phyloP scores from a whole-genome alignment of 345 rosid species.

The Acer negundo region DNA sequence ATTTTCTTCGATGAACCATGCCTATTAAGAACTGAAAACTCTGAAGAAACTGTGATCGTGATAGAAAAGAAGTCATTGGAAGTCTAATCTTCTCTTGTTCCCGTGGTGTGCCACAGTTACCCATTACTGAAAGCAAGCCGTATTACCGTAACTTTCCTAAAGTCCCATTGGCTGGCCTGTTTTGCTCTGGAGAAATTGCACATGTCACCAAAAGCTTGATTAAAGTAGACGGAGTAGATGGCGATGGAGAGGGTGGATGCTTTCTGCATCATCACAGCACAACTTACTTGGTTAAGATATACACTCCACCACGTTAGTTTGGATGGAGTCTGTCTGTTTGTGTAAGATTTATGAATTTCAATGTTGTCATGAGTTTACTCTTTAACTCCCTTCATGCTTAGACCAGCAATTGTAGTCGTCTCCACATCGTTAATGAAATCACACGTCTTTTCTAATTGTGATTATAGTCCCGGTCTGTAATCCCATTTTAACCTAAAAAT shows the following conservation, averaged over 20 bases:
- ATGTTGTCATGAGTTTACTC: too few relatives aligned
- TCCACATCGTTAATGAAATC: too few relatives aligned
- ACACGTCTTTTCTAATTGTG: too few relatives aligned
- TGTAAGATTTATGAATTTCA: too few relatives aligned
- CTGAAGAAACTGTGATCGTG: slow-evolving; percentile 1
- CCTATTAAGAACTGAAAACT: slow-evolving; percentile 5
- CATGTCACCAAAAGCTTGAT: slow-evolving; percentile 17
- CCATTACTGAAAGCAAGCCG: slow-evolving; percentile 22
- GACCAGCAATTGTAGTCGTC: slow-evolving; percentile 54
- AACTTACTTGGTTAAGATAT: slow-evolving; percentile 31
- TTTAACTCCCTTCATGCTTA: slow-evolving; percentile 69
- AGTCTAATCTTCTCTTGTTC: slow-evolving; percentile 36
- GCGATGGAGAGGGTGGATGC: slow-evolving; percentile 8
- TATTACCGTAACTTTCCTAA: slow-evolving; percentile 28
- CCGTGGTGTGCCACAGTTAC: slow-evolving; percentile 4
- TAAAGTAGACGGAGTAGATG: slow-evolving; percentile 1
- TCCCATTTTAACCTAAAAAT: too few relatives aligned
- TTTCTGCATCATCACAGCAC: slow-evolving; percentile 31
- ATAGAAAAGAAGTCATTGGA: slow-evolving; percentile 28
- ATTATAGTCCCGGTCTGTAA: too few relatives aligned
- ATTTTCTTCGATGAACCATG: slow-evolving; percentile 10
- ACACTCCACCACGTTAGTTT: slow-evolving; percentile 13
- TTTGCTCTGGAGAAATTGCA: slow-evolving; percentile 37
- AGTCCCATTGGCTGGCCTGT: slow-evolving; percentile 33
- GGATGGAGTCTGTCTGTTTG: too few relatives aligned